A percentile compares a stretch with the other conserved stretches of the same genome.
These are phyloP conservation scores for Chaetomiaceae sp. DNA, from an alignment of 2,329 filamentous ascomycete species.

Conservation along the genomic window DNA sequence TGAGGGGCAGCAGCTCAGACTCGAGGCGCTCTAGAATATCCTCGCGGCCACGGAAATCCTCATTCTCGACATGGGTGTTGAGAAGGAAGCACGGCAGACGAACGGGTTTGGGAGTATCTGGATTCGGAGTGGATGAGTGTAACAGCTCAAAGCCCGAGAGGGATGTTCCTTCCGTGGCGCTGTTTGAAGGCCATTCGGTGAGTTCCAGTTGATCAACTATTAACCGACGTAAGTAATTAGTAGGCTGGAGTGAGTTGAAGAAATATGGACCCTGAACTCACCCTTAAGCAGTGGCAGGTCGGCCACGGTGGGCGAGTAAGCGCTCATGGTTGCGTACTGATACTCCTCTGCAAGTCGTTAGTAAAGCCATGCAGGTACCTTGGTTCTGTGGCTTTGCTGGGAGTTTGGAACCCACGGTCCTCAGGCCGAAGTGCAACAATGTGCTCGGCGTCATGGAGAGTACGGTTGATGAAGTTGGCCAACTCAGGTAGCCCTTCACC, in stretches of 20 bases:
- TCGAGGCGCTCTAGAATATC: neutral
- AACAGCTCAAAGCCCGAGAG: neutral
- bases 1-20: neutral
- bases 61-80: neutral
- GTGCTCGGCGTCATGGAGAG: neutral
- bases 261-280: neutral
- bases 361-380: too few species aligned
- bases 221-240: neutral
- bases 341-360: neutral
- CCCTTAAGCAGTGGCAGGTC: neutral
- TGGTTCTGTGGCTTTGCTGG: neutral
- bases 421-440: neutral
- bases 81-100: neutral
- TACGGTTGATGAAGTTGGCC: neutral
- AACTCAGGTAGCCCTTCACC: neutral
- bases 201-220: neutral
- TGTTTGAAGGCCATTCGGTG: neutral
- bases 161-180: neutral
- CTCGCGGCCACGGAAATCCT: neutral
- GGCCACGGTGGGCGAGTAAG: neutral
- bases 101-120: neutral
- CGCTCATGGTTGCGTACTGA: neutral
- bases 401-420: neutral
- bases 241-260: neutral
- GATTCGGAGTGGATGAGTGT: neutral